A percentile compares a stretch with the other conserved stretches of the same genome.
Conservation (phyloP, 2,329 filamentous ascomycete species). For the Colletotrichum spinosum region DNA sequence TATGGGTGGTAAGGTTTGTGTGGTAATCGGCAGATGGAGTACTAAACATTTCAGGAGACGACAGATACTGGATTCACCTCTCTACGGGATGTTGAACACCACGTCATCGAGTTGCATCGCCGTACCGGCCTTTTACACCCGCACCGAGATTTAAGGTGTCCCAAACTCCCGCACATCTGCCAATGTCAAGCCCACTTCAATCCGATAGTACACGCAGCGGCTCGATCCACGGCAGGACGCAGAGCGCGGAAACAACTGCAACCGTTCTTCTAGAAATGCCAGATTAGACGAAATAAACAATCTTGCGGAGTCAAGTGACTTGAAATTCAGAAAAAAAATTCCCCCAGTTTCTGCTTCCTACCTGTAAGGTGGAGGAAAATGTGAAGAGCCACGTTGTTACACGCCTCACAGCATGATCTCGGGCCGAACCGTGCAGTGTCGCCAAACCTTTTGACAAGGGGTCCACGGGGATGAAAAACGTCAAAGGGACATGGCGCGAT, state of each 20-base stretch:
- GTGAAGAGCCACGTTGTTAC: slow-evolving; percentile 8
- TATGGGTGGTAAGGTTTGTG: too few species aligned
- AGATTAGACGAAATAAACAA: not conserved
- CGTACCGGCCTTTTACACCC: too few species aligned
- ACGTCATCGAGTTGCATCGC: too few species aligned
- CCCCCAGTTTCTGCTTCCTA: not conserved
- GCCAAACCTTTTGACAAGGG: not conserved
- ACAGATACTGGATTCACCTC: too few species aligned
- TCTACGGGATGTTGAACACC: too few species aligned
- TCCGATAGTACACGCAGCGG: slow-evolving; percentile 10
- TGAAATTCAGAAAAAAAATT: not conserved
- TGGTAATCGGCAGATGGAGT: too few species aligned
- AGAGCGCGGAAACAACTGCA: slow-evolving; percentile 7
- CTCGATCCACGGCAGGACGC: slow-evolving; percentile 1
- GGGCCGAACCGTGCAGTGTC: slow-evolving; percentile 35
- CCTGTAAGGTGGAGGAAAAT: not conserved
- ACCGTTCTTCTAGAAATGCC: slow-evolving; percentile 7
- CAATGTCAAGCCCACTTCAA: not conserved
- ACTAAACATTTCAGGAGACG: too few species aligned
- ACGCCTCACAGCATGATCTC: slow-evolving; percentile 13
- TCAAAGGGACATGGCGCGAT: not conserved
- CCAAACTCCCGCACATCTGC: not conserved
- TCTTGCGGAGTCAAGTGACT: not conserved
- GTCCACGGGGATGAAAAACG: slow-evolving; percentile 11
- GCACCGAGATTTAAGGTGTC: slow-evolving; percentile 8